Base-by-base conservation (phyloP, 768 basidiomycete species). In the Mycena rosella region DNA sequence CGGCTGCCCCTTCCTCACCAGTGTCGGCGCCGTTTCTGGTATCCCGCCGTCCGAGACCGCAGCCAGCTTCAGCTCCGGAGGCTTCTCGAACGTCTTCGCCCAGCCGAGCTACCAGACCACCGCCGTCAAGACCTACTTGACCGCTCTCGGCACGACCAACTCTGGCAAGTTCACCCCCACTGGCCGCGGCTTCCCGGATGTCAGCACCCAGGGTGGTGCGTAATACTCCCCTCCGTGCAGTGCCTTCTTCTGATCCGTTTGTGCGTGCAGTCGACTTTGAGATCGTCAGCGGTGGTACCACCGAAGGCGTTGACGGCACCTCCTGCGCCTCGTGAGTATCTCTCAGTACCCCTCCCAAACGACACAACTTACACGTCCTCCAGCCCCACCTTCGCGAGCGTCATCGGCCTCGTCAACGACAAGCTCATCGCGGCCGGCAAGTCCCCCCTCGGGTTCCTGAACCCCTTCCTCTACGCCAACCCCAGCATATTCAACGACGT, bases 361-460 rank as follows among this genome's bases (percentile, higher is more conserved):
- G 3, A 15, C 32, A 18, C 24, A 20, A 8, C 36, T 55, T 8
- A 56, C 13, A 11, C 2, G 2, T 5, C 5, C 78, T 17, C 83
- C 85, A 60, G 57, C 30, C 67, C 67, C 2, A 79, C 83, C 2
- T 84, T 89, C 62, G 82, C 86, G 0, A 80, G 80, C 49, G 75
- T 87, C 57, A 75, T 87, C 32, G 75, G 84, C 0, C 79, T 87
- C 70, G 71, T 88, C 42, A 86, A 87, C 47, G 85, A 87, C 53
- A 78, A 78, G 0, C 80, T 83, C n/a, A 59, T 85, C 18, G 76
- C 71, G 1, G 77, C 74, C 0, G 79, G 79, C 0, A 79, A 78
- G 63, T 44, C 74, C 3, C 34, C 83, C 2, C 75, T 87, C 14
- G 86, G 86, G 13, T 77, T 74, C 69, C 64, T 75, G 67, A 76